Base-by-base conservation (phyloP, 2,329 filamentous ascomycete species). In the Aspergillus transmontanensis region DNA sequence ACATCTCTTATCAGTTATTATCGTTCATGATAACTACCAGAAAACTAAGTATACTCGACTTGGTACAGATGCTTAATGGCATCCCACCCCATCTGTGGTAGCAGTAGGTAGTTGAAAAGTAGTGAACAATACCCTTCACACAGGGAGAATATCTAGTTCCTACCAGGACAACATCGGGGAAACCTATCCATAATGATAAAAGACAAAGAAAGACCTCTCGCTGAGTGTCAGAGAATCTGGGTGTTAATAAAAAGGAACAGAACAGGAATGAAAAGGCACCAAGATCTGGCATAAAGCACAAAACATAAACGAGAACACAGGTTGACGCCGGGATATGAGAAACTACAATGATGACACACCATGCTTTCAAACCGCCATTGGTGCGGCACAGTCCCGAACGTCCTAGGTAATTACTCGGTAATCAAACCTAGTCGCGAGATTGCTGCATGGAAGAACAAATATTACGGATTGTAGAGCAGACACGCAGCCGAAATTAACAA, bases 401-500 rank as follows among this genome's bases (percentile, higher is more conserved):
- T 41, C 45, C 57, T 32, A 58, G 57, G 30, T 12, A 39, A 36
- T 58, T 50, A 66, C 58, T 50, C 28, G 61, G 60, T 63, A 63
- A 64, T 59, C 56, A 57, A n/a, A 59, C 61, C 61, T 23, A 32
- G 46, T 32, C 45, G 23, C 51, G 21, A 55, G 51, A 41, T 57
- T 43, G 61, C 57, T 62, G 62, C 64, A 64, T 61, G 50, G 55
- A 26, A 51, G 48, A 51, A 58, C 61, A 59, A 43, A 58, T 36
- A 50, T 54, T 59, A 55, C 19, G 56, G 45, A 43, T 32, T 59
- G 59, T 57, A 50, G 57, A 64, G 39, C 51, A 55, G 55, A 59
- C 50, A 23, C 50, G 45, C 14, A 30, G 34, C 23, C 43, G 57
- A 60, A 61, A 65, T 81, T 75, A 98, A 81, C 94, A 98, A 74